Evolutionary conservation across 208 protist species (phyloP).

Genomic region (Acanthamoeba culbertsoni): DNA sequence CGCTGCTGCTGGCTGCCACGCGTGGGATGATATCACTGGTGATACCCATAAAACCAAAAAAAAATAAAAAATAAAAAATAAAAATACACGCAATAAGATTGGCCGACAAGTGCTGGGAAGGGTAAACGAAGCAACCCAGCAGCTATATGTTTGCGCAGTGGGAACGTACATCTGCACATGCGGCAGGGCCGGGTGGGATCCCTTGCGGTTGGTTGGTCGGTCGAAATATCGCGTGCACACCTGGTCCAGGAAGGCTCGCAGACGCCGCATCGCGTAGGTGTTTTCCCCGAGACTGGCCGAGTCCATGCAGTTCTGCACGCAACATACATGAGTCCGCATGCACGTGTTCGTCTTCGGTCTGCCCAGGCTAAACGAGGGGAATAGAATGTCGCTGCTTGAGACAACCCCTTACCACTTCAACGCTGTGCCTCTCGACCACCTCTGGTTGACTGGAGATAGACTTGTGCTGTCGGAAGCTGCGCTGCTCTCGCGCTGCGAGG

Average conservation of each 20-base stretch:
- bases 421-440: conserved; percentile 31
- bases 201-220: neutral
- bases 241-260: conserved; percentile 29
- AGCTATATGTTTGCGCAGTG: no score
- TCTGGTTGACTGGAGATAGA: neutral
- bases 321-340: neutral
- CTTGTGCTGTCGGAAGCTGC: neutral
- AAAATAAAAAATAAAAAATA: no score
- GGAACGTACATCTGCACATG: conserved; percentile 10
- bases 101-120: neutral
- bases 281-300: neutral
- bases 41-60: no score
- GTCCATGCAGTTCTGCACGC: neutral
- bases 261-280: neutral
- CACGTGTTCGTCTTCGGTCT: no score
- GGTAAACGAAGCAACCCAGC: neutral
- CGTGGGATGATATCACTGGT: no score
- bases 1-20: no score
- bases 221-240: conserved; percentile 18
- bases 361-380: no score
- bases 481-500: conserved; percentile 21
- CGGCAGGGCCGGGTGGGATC: neutral
- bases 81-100: no score
- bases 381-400: neutral
- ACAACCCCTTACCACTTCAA: neutral